Evolutionary conservation across 139 green algal species (phyloP), one percentile per base, ranked within the genome.

Genomic region (Bryopsis sp.): DNA sequence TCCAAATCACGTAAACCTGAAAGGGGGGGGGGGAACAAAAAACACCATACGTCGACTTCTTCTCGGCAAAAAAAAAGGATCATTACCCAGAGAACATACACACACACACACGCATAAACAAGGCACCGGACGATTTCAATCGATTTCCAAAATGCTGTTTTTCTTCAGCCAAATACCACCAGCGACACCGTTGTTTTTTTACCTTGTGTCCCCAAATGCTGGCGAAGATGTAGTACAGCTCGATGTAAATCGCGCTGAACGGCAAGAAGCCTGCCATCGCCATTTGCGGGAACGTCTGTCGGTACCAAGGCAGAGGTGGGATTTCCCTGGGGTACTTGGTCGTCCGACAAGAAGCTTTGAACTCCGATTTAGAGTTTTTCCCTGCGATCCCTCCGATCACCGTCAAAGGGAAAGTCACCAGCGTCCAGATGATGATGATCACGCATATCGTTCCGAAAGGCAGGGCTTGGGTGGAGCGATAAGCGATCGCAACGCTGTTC

Each of bases 181-280:
- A 22, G 38, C 39, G n/a, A 2, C 43, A 19, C 43, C 43, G n/a
- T n/a, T n/a, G n/a, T n/a, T n/a, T n/a, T n/a, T n/a, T 19, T 61
- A 80, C 76, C 82, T 98, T 98, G 83, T 97, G 89, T 39, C 92
- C 92, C 93, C 93, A 98, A 62, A 99, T 85, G 74, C 66, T 88
- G 43, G 85, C 86, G 73, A 97, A 97, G 75, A 97, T 96, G 84
- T 97, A 97, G 82, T 96, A 96, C 19, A 97, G 86, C 88, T 97
- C 92, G 46, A 97, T 95, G 86, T 97, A 97, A 79, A 97, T 97
- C 64, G 92, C 92, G n/a, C 75, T 89, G 85, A 97, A 97, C 37
- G 90, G 91, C 75, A 97, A 79, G 81, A 95, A 95, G 65, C 90
- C 90, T 22, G 90, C 91, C 89, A 96, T 96, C 11, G 87, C 5